Evolutionary conservation across 495 filamentous ascomycete species (phyloP), one percentile per base, ranked within the genome.

Genomic region (Neurospora africana): DNA sequence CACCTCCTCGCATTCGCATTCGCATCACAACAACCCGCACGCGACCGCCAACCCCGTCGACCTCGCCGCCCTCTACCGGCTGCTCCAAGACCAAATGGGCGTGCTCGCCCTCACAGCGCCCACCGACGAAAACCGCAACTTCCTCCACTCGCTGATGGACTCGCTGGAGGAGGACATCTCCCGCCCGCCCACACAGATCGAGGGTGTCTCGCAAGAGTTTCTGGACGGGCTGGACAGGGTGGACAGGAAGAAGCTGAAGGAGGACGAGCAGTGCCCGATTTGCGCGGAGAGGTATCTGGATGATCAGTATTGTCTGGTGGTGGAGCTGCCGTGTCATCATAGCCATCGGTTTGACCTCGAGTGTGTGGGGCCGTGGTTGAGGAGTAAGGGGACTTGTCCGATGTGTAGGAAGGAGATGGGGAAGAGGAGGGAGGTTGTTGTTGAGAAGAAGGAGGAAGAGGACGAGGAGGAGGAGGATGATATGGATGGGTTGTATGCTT

Each of bases 311-410:
- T 91, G 92, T 23, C 86, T 99, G 15, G 94, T 98, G 19, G 95
- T 98, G 38, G 87, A 89, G 74, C 84, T 99, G 70, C 93, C 93
- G 30, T 99, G 95, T 77, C 89, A 94, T 76, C 85, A 86, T 13
- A 88, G 85, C 27, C 95, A 99, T 79, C 78, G 89, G 35, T 98
- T 97, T 82, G 95, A 99, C 80, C 81, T 98, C 17, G 94, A 98
- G 79, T 99, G 95, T 79, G 91, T 99, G n/a, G 86, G 87, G 67
- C 95, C 95, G 2, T 99, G 95, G 95, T 78, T 99, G 78, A 86
- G 90, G 77, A 86, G 95, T 73, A 91, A 97, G 79, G 90, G 92
- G 13, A 97, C 90, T 4, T 99, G 95, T 83, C 95, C 95, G 30
- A 82, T 97, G 74, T 95, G 97, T 79, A 85, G 95, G 65, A 87